These are phyloP conservation scores for Globisporangium perplexum DNA, from an alignment of 352 stramenopile genomes.

Conservation along the genomic window DNA sequence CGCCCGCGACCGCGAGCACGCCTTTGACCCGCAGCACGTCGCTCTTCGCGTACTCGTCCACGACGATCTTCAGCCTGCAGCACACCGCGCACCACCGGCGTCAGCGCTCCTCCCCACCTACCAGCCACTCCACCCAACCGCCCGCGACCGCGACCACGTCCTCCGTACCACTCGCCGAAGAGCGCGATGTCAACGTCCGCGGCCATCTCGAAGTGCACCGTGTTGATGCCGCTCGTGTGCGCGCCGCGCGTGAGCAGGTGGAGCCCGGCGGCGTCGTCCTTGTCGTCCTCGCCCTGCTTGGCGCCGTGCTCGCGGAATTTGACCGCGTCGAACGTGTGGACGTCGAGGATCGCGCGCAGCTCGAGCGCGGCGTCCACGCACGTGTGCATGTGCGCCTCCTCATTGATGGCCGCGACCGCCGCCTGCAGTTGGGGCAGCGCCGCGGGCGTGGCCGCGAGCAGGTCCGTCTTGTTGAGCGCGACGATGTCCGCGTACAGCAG, in stretches of 20 bases:
- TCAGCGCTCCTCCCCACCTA: too few relatives aligned
- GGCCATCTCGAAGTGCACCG: conserved; percentile 49
- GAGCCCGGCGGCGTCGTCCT: not conserved
- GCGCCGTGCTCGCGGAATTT: conserved; percentile 26
- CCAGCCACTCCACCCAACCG: not conserved
- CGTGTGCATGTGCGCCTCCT: conserved; percentile 34
- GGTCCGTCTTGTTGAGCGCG: conserved; percentile 69
- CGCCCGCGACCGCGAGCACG: conserved; percentile 40
- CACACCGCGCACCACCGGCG: too few relatives aligned
- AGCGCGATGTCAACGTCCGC: conserved; percentile 34
- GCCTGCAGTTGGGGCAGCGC: conserved; percentile 27
- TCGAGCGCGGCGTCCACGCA: conserved; percentile 51
- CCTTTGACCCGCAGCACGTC: conserved; percentile 66
- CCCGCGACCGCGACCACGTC: too few relatives aligned
- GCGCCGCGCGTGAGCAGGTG: conserved; percentile 12
- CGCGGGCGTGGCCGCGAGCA: conserved; percentile 21
- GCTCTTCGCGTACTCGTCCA: conserved; percentile 44
- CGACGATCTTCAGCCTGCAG: conserved; percentile 37
- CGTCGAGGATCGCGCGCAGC: conserved; percentile 47
- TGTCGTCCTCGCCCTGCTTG: too few relatives aligned
- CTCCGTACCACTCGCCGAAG: conserved; percentile 67
- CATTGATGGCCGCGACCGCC: conserved; percentile 35
- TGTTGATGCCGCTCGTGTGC: conserved; percentile 52
- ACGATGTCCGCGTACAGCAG: conserved; percentile 65
- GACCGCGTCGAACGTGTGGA: conserved; percentile 69